Conservation (phyloP, 192 early-diverging fungal genomes). For the Coemansia sp. region DNA sequence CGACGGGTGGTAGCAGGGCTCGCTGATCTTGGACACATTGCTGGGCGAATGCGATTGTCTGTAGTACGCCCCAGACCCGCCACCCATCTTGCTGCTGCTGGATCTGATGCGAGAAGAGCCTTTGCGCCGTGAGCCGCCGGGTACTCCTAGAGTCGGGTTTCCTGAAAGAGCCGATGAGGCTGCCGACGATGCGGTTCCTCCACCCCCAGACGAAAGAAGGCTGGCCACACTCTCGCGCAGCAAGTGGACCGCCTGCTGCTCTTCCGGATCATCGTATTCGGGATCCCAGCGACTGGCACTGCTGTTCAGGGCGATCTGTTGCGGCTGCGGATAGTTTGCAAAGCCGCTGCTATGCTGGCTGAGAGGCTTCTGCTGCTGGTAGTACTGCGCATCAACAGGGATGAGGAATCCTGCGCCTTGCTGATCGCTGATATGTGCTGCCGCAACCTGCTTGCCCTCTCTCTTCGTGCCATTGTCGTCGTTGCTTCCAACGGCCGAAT, state of each 20-base stretch:
- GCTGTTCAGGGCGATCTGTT: background rate
- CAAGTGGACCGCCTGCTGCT: conserved; percentile 36
- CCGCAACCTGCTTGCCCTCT: background rate
- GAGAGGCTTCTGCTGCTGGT: conserved; percentile 4
- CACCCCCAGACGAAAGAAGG: conserved; percentile 31
- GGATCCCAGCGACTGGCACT: background rate
- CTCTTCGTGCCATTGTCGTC: background rate
- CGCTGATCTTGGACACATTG: conserved; percentile 47
- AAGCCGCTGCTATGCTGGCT: background rate
- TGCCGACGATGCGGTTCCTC: conserved; percentile 24
- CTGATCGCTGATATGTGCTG: background rate
- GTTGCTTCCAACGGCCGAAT: conserved; percentile 11
- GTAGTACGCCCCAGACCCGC: background rate
- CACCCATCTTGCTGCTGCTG: background rate
- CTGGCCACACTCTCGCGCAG: conserved; percentile 50
- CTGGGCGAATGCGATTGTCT: conserved; percentile 37
- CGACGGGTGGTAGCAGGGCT: conserved; percentile 47
- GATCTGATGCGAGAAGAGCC: background rate
- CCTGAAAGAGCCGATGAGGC: conserved; percentile 21
- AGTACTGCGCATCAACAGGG: conserved; percentile 11
- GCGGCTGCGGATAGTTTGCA: background rate
- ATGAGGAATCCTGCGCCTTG: conserved; percentile 14
- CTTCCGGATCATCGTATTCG: conserved; percentile 5
- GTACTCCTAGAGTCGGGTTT: conserved; percentile 9
- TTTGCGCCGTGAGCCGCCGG: conserved; percentile 10